A percentile compares a stretch with the other conserved stretches of the same genome.
These are phyloP conservation scores for Nicotiana obtusifolia DNA, from an alignment of 257 asterid species.

Conservation along the genomic window DNA sequence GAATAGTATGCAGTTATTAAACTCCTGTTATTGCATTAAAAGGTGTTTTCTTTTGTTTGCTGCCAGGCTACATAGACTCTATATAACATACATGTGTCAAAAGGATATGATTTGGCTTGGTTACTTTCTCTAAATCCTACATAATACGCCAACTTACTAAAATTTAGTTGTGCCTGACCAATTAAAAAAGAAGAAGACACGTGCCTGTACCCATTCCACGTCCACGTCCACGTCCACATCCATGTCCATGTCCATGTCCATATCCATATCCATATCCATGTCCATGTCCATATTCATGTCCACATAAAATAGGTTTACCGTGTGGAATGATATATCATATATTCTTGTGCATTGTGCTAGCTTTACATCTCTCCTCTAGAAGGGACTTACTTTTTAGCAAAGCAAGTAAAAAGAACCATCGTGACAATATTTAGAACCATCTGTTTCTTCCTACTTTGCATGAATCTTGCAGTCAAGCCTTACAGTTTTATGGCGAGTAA, in stretches of 20 bases:
- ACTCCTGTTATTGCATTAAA: not conserved
- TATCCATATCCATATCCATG: not conserved
- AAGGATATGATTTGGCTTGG: not conserved
- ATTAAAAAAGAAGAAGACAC: not conserved
- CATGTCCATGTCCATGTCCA: not conserved
- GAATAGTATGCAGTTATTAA: conserved; percentile 1
- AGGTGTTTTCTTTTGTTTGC: not conserved
- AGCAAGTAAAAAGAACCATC: not conserved
- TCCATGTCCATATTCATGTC: not conserved
- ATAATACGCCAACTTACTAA: not conserved
- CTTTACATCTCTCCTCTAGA: not conserved
- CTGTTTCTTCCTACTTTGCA: not conserved
- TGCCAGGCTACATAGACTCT: not conserved
- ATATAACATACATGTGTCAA: not conserved
- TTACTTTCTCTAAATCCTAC: not conserved
- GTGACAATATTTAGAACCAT: not conserved
- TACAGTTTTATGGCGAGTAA: not conserved
- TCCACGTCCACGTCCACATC: not conserved
- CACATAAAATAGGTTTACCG: not conserved
- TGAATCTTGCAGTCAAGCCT: not conserved
- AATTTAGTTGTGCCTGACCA: not conserved
- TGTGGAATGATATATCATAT: not conserved
- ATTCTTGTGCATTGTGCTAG: conserved; percentile 1
- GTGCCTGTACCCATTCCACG: not conserved
- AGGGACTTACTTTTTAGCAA: not conserved